Percentiles rank a stretch among this genome's conserved stretches.
Conservation (phyloP, 768 basidiomycete species). For the Calocybe cyanea region DNA sequence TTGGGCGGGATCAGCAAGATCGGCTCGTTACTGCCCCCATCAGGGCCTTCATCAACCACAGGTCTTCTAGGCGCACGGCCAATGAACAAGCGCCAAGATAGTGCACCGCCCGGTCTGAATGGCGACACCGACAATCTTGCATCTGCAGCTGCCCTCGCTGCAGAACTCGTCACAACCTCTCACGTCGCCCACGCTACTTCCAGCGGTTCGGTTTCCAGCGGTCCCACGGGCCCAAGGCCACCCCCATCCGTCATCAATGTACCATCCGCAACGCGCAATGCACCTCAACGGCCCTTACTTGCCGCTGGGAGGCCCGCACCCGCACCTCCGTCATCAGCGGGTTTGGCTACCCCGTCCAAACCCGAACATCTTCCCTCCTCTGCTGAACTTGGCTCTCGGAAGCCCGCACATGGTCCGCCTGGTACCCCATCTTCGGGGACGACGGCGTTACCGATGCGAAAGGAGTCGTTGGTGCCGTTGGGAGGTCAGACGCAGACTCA, state of each 20-base stretch:
- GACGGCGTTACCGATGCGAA: slow-evolving; percentile 38
- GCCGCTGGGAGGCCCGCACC: slow-evolving; percentile 56
- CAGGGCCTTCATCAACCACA: slow-evolving; percentile 16
- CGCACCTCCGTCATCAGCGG: slow-evolving; percentile 28
- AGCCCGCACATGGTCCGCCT: slow-evolving; percentile 54
- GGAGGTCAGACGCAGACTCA: slow-evolving; percentile 46
- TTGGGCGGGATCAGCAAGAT: slow-evolving; percentile 69
- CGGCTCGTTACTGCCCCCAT: slow-evolving; percentile 23
- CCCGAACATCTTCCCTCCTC: slow-evolving; percentile 56
- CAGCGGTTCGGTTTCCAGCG: background rate
- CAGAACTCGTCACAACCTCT: slow-evolving; percentile 59
- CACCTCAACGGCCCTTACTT: slow-evolving; percentile 65
- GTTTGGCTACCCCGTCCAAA: slow-evolving; percentile 20
- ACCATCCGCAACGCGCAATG: slow-evolving; percentile 55
- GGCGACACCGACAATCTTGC: slow-evolving; percentile 38
- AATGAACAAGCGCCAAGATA: slow-evolving; percentile 33
- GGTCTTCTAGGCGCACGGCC: slow-evolving; percentile 22
- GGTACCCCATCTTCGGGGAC: slow-evolving; percentile 23
- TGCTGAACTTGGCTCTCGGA: slow-evolving; percentile 62
- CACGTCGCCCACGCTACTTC: slow-evolving; percentile 31
- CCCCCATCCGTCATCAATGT: slow-evolving; percentile 3
- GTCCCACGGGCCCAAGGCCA: slow-evolving; percentile 2
- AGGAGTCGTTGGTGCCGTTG: slow-evolving; percentile 47
- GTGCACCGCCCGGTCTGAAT: slow-evolving; percentile 38
- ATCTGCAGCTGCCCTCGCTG: slow-evolving; percentile 53